Evolutionary conservation across 1,139 yeast genomes (phyloP), one percentile per base, ranked within the genome.

Genomic region (Geotrichum restrictum): DNA sequence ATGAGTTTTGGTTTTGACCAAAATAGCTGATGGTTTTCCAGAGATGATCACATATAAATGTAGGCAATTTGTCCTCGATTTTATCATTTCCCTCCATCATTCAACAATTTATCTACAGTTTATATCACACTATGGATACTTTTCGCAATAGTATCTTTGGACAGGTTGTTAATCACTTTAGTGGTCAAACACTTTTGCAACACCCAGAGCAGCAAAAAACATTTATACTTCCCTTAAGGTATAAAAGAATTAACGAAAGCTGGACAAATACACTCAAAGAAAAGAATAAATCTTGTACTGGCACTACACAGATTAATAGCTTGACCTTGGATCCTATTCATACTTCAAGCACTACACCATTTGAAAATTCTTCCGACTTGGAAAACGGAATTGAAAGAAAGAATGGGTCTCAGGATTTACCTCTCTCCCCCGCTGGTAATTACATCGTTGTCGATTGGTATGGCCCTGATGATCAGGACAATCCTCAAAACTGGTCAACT

Each of bases 401-500:
- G 27, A 13, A 19, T 10, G 31, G 42, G 45, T n/a, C 27, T 10
- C 22, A 38, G 19, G 3, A 33, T 49, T 11, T 34, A 38, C 22
- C 47, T 33, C n/a, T n/a, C n/a, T n/a, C n/a, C n/a, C n/a, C n/a
- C n/a, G 43, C 45, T 51, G 7, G 36, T 3, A n/a, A 37, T 19
- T 53, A 21, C 34, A 52, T 47, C 14, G 44, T 53, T 13, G 72
- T 69, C 1, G 63, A 56, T 22, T 78, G 79, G 80, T 77, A 77
- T 50, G 76, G 79, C 3, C 74, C 71, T 0, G 72, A 76, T 53
- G 85, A 81, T 60, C 81, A 82, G 0, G 82, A 77, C 47, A 73
- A 80, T 59, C 87, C 88, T 1, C 63, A 66, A 41, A 82, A 82
- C 63, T 82, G 85, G 84, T 70, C 80, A 0, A 27, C 63, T 0